A percentile compares a stretch with the other conserved stretches of the same genome.
phyloP scores from a whole-genome alignment of 2,329 filamentous ascomycete species.

The Apiospora aurea region DNA sequence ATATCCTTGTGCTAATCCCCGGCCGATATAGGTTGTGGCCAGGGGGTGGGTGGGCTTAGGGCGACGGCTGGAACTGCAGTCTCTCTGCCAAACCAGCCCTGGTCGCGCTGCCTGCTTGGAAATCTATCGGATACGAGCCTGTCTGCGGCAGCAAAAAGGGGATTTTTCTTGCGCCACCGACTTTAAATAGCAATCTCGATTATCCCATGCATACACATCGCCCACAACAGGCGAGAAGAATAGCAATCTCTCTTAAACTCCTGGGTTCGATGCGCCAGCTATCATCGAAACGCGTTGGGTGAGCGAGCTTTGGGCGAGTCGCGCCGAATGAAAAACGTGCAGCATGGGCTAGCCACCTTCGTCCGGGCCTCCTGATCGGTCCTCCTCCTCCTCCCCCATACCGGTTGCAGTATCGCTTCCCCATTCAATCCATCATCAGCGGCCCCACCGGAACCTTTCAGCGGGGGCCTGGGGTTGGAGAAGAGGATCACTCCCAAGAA shows the following conservation, averaged over 20 bases:
- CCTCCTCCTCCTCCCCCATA: background rate
- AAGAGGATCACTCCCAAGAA: conserved; percentile 5
- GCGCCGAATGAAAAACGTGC: background rate
- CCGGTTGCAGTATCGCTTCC: background rate
- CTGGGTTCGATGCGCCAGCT: no score
- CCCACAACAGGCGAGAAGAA: background rate
- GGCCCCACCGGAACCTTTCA: background rate
- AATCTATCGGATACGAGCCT: conserved; percentile 2
- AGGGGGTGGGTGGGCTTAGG: background rate
- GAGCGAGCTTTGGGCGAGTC: background rate
- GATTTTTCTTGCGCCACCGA: conserved; percentile 6
- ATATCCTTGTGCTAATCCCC: conserved; percentile 11
- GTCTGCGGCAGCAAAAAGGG: background rate
- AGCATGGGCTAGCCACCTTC: background rate
- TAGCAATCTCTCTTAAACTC: background rate
- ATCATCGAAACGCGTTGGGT: background rate
- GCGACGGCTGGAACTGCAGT: conserved; percentile 3
- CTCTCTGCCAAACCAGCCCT: background rate
- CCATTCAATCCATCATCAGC: background rate
- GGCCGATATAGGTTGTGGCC: background rate
- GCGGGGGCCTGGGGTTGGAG: background rate
- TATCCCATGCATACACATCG: background rate
- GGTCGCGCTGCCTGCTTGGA: background rate
- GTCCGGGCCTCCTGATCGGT: background rate
- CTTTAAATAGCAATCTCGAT: background rate